These are phyloP conservation scores for Leucocoprinus birnbaumii DNA, from an alignment of 768 basidiomycete genomes.

Conservation along the genomic window DNA sequence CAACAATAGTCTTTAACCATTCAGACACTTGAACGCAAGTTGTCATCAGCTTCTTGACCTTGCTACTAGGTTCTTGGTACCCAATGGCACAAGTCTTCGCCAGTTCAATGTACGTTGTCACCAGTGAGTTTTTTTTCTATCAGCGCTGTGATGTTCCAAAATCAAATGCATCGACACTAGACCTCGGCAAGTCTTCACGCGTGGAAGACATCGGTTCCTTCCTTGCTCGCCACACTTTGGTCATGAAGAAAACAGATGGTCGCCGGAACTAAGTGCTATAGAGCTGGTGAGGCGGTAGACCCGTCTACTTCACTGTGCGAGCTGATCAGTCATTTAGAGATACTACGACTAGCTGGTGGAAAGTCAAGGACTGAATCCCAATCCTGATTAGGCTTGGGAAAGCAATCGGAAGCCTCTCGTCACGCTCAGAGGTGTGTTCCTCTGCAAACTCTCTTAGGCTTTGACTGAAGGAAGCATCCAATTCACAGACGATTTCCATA, in stretches of 20 bases:
- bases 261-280: neutral
- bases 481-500: neutral
- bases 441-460: neutral
- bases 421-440: neutral
- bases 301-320: constrained; percentile 19
- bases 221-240: neutral
- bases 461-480: neutral
- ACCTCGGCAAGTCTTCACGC: neutral
- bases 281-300: neutral
- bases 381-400: neutral
- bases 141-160: neutral
- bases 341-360: too few species aligned
- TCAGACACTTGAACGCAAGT: neutral
- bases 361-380: neutral
- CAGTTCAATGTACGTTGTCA: neutral
- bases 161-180: too few species aligned
- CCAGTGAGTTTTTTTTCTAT: neutral
- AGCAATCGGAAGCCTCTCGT: neutral
- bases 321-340: neutral
- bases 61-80: neutral
- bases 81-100: neutral
- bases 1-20: neutral
- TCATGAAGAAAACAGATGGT: constrained; percentile 10
- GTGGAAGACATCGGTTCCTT: neutral
- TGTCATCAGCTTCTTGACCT: neutral